Conservation (phyloP, 1,284 basidiomycete genomes). For the Fomitiporia mediterranea region DNA sequence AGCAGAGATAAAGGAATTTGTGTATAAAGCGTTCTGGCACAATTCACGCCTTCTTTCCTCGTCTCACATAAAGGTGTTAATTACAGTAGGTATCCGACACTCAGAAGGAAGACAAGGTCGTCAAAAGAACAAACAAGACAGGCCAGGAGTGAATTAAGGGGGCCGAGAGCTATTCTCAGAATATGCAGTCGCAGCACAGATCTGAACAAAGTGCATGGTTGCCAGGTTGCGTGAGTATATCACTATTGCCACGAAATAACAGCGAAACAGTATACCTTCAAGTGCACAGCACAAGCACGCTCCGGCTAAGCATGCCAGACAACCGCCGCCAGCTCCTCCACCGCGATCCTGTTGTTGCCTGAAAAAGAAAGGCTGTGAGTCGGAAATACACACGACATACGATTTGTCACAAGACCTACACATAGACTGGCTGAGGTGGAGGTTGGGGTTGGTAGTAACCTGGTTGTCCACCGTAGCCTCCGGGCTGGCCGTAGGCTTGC, state of each 20-base stretch:
- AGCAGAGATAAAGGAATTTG: neutral
- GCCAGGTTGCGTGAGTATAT: constrained; percentile 6
- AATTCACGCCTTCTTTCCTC: neutral
- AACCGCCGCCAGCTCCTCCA: constrained; percentile 39
- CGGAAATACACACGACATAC: constrained; percentile 13
- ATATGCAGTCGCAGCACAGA: constrained; percentile 68
- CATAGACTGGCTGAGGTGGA: constrained; percentile 68
- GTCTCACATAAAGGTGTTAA: too few relatives aligned
- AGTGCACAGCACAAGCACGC: constrained; percentile 72
- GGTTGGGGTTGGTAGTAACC: constrained; percentile 60
- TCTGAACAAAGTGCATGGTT: constrained; percentile 47
- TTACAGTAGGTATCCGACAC: too few relatives aligned
- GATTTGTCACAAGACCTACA: constrained; percentile 41
- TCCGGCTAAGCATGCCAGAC: constrained; percentile 69
- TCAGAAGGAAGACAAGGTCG: neutral
- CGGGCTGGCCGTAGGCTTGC: constrained; percentile 50
- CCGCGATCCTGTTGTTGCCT: constrained; percentile 54
- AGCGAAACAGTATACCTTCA: constrained; percentile 55
- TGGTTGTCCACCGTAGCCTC: constrained; percentile 4
- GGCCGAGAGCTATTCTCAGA: too few relatives aligned
- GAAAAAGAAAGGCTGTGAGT: constrained; percentile 3
- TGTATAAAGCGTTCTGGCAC: neutral
- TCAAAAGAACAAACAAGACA: neutral
- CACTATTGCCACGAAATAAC: constrained; percentile 9
- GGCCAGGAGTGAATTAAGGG: neutral